Percentiles rank a stretch among this genome's conserved stretches.
phyloP scores from a whole-genome alignment of 495 filamentous ascomycete genomes.

The Evansstolkia leycettana region DNA sequence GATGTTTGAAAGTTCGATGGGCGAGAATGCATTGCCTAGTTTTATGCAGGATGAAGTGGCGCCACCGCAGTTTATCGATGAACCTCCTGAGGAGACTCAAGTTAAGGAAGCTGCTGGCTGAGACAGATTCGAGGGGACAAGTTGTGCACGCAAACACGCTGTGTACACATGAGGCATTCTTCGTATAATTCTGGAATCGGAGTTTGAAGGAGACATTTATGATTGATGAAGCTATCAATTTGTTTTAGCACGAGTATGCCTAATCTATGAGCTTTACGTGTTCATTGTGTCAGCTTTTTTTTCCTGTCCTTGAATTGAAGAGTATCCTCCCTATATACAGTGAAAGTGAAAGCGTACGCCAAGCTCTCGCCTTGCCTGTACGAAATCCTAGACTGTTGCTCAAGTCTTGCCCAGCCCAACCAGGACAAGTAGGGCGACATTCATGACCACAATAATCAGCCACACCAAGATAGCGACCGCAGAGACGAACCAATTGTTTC shows the following conservation, averaged over 20 bases:
- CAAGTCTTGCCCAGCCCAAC: slow-evolving; percentile 45
- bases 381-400: neutral
- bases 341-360: no score
- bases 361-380: no score
- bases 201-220: no score
- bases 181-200: no score
- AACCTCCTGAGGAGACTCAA: slow-evolving; percentile 56
- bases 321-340: no score
- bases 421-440: slow-evolving; percentile 58
- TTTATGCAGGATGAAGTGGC: slow-evolving; percentile 76
- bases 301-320: no score
- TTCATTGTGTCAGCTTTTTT: no score
- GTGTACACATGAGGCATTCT: no score
- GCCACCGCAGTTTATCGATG: slow-evolving; percentile 82
- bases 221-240: no score
- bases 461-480: slow-evolving; percentile 47
- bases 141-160: neutral
- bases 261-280: no score
- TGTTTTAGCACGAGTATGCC: no score
- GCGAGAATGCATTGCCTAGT: slow-evolving; percentile 56
- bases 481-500: slow-evolving; percentile 47
- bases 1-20: slow-evolving; percentile 53
- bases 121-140: no score
- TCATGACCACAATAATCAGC: slow-evolving; percentile 60
- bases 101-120: slow-evolving; percentile 55